Evolutionary conservation across 768 basidiomycete genomes (phyloP), one percentile per base, ranked within the genome.

Genomic region (Kwoniella shandongensis): DNA sequence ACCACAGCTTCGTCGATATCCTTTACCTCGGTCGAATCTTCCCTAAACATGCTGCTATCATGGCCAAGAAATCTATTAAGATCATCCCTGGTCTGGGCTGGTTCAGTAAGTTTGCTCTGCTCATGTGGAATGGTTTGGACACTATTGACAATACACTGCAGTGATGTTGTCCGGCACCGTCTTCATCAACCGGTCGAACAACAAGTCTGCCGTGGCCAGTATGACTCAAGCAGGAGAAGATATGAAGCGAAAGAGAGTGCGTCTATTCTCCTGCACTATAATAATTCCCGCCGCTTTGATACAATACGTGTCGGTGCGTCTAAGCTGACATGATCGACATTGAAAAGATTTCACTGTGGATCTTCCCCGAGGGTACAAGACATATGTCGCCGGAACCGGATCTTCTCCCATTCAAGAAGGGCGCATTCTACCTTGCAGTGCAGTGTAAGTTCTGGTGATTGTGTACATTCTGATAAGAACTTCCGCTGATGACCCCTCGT

Each of bases 321-420:
- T 54, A 22, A 53, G 59, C 59, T 61, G 45, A 52, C 39, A 36
- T 22, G 11, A 20, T n/a, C 48, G 23, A 26, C 17, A n/a, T 26
- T 44, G 6, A 12, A 18, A 78, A 83, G 60, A 81, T 88, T 17
- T 91, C 89, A 11, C 77, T 97, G 35, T 93, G 89, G 87, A 86
- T 98, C 79, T 98, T 90, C 79, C 90, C 93, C 0, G 94, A 98
- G 78, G 94, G 94, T 29, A 98, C 94, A 11, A 83, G 94, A 32
- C 85, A 89, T 54, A 81, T 83, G 61, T 82, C 82, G 20, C 80
- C 85, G 57, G 76, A 80, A 22, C 82, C 87, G 8, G 82, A 84
- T 44, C 79, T 98, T 72, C 80, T 88, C 3, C 87, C 89, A 2
- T 86, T 98, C 80, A 98, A 98, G 81, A 98, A 96, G 77, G 94